A percentile compares a stretch with the other conserved stretches of the same genome.
Evolutionary conservation across 352 stramenopile genomes (phyloP).

Genomic region (Pythium pectinolyticum): DNA sequence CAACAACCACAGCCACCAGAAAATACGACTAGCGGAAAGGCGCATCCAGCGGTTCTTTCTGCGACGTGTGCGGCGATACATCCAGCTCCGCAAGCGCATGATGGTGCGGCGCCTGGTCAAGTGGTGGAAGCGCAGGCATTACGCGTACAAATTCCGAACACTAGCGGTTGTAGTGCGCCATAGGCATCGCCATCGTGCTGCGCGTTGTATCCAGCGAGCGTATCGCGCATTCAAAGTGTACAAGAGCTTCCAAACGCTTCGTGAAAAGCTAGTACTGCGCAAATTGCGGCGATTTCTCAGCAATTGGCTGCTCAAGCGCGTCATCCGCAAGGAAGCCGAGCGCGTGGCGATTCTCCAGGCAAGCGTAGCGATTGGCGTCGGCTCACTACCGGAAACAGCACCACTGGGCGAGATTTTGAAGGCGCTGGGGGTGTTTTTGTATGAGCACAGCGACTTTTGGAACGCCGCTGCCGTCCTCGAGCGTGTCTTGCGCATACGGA

Average conservation of each 20-base stretch:
- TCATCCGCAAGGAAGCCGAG: slow-evolving; percentile 43
- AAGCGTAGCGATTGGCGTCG: slow-evolving; percentile 6
- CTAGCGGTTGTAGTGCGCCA: slow-evolving; percentile 11
- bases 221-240: slow-evolving; percentile 45
- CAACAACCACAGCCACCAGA: background rate
- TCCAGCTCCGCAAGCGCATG: slow-evolving; percentile 44
- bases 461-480: slow-evolving; percentile 55
- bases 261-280: slow-evolving; percentile 40
- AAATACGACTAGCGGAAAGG: slow-evolving; percentile 28
- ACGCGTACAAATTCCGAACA: slow-evolving; percentile 32
- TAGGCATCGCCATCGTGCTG: slow-evolving; percentile 27
- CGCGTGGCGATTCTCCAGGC: slow-evolving; percentile 34
- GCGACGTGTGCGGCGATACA: slow-evolving; percentile 40
- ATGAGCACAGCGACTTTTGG: slow-evolving; percentile 52
- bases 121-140: slow-evolving; percentile 43
- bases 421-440: slow-evolving; percentile 43
- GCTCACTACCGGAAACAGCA: slow-evolving; percentile 15
- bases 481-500: slow-evolving; percentile 20
- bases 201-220: slow-evolving; percentile 45
- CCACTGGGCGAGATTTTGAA: slow-evolving; percentile 37
- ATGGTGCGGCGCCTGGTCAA: slow-evolving; percentile 46
- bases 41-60: slow-evolving; percentile 57
- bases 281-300: slow-evolving; percentile 37
- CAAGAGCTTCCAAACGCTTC: slow-evolving; percentile 28
- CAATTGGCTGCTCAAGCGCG: slow-evolving; percentile 46